Conservation (phyloP, 2,329 filamentous ascomycete genomes). For the Sporothrix luriei region DNA sequence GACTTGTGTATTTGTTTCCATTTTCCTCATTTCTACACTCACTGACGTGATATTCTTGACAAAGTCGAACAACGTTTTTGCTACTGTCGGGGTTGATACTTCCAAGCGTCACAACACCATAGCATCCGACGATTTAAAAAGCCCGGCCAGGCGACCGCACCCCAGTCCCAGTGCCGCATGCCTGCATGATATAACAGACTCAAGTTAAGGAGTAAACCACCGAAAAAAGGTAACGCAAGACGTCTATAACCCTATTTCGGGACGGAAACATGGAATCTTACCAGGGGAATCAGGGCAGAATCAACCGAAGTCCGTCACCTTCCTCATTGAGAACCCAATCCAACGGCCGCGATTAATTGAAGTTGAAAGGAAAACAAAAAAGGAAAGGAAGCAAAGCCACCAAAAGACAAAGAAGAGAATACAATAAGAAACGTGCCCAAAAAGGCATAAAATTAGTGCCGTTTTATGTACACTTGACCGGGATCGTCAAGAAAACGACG, state of each 20-base stretch:
- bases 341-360: constrained; percentile 8
- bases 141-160: not conserved
- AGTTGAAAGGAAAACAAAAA: not conserved
- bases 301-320: constrained; percentile 2
- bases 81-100: not conserved
- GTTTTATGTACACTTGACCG: not conserved
- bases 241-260: not conserved
- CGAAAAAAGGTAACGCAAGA: not conserved
- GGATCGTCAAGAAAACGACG: constrained; percentile 22
- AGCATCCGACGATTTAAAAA: not conserved
- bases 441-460: constrained; percentile 12
- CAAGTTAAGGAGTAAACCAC: not conserved
- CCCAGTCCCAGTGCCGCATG: not conserved
- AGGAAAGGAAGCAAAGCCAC: not conserved
- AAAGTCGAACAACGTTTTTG: not conserved
- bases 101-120: not conserved
- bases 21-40: not conserved
- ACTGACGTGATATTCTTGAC: not conserved
- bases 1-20: not conserved
- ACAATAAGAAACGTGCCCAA: not conserved
- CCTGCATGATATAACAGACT: not conserved
- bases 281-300: constrained; percentile 4
- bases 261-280: not conserved
- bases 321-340: constrained; percentile 13
- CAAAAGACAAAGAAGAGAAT: not conserved